phyloP scores from a whole-genome alignment of 768 basidiomycete species.

The Cyathus striatus region DNA sequence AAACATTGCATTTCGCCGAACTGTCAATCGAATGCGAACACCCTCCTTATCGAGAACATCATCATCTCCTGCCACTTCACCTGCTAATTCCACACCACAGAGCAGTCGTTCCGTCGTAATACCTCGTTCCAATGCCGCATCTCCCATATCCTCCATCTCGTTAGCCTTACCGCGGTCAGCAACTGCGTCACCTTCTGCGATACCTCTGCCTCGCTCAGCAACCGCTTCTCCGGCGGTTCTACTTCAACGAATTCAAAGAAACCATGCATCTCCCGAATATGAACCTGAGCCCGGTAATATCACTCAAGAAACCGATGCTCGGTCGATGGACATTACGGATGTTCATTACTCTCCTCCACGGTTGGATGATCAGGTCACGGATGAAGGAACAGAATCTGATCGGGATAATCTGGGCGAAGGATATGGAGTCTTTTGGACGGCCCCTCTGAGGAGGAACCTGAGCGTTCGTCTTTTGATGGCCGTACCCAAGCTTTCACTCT shows the following conservation, averaged over 20 bases:
- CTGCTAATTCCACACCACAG: slow-evolving; percentile 59
- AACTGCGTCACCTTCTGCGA: slow-evolving; percentile 35
- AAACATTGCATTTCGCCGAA: slow-evolving; percentile 54
- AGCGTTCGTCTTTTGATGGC: no score
- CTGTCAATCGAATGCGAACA: slow-evolving; percentile 48
- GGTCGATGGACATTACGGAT: slow-evolving; percentile 52
- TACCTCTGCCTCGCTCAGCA: slow-evolving; percentile 50
- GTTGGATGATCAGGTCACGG: slow-evolving; percentile 11
- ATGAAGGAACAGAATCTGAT: slow-evolving; percentile 7
- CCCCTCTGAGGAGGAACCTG: no score
- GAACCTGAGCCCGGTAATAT: slow-evolving; percentile 20
- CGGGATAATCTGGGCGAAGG: no score
- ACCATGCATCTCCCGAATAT: no score
- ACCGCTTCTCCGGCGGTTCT: slow-evolving; percentile 42
- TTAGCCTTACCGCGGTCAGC: no score
- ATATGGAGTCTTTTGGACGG: no score
- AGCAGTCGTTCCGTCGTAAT: slow-evolving; percentile 43
- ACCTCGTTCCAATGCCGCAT: slow-evolving; percentile 32
- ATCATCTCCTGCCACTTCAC: slow-evolving; percentile 54
- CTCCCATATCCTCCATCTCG: no score
- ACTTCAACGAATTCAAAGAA: slow-evolving; percentile 16
- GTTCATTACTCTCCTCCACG: slow-evolving; percentile 40
- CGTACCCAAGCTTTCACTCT: no score
- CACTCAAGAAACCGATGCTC: slow-evolving; percentile 26
- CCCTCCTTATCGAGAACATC: slow-evolving; percentile 64